These are phyloP conservation scores for Chlamydomonas eustigma DNA, from an alignment of 139 green algal species.

Conservation along the genomic window DNA sequence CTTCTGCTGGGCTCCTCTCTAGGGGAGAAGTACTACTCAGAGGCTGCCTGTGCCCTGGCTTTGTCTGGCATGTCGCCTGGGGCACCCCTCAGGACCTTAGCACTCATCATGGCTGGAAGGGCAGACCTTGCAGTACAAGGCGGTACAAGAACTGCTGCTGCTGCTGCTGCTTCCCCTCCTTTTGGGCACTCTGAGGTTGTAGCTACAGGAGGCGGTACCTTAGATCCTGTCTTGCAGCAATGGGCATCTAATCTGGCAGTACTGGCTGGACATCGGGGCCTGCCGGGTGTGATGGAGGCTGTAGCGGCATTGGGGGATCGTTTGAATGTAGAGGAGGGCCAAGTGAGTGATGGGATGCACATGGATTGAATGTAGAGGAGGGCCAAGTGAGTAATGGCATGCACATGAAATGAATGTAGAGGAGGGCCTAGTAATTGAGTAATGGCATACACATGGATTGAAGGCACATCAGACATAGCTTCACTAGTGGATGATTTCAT, in stretches of 20 bases:
- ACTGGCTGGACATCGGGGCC: slow-evolving; percentile 50
- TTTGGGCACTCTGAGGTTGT: no score
- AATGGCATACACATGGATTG: background rate
- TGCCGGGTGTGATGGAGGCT: slow-evolving; percentile 42
- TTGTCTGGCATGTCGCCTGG: slow-evolving; percentile 29
- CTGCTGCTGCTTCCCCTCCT: background rate
- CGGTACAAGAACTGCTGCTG: background rate
- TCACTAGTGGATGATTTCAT: no score
- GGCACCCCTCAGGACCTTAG: slow-evolving; percentile 60
- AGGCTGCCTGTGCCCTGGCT: slow-evolving; percentile 8
- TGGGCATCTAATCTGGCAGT: slow-evolving; percentile 77
- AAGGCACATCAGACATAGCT: no score
- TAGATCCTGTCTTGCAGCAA: slow-evolving; percentile 26
- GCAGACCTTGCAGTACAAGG: slow-evolving; percentile 24
- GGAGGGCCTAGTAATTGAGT: slow-evolving; percentile 35
- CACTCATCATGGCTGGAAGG: slow-evolving; percentile 54
- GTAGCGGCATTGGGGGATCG: slow-evolving; percentile 62
- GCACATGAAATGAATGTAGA: background rate
- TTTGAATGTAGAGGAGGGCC: slow-evolving; percentile 37
- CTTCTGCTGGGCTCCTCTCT: background rate
- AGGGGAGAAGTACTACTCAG: background rate
- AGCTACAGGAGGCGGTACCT: background rate
- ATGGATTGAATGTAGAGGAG: background rate
- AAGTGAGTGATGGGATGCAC: slow-evolving; percentile 25
- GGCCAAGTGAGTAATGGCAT: slow-evolving; percentile 26